These are phyloP conservation scores for Abrus precatorius DNA, from an alignment of 306 rosid species.

Conservation along the genomic window DNA sequence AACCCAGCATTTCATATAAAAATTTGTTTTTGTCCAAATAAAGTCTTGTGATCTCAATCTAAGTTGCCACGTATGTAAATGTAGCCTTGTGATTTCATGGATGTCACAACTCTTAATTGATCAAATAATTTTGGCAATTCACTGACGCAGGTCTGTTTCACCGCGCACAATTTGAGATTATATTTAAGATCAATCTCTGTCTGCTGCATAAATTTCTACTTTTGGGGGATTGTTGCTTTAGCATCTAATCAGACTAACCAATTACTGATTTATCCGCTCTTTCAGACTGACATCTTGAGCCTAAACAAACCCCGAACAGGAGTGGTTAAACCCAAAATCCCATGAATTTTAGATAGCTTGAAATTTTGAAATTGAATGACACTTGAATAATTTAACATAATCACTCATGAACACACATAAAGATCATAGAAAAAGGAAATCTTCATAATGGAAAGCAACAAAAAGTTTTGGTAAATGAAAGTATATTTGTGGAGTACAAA, in stretches of 20 bases:
- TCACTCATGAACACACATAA: slow-evolving; percentile 7
- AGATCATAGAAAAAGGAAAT: slow-evolving; percentile 25
- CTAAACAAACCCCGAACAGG: neutral
- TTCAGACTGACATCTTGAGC: neutral
- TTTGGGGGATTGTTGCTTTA: neutral
- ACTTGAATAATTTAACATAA: slow-evolving; percentile 9
- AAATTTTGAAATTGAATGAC: neutral
- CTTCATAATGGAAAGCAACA: slow-evolving; percentile 2
- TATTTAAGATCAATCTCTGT: neutral
- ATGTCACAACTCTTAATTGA: neutral
- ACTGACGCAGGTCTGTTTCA: neutral
- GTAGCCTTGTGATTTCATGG: slow-evolving; percentile 3
- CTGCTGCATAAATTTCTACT: neutral
- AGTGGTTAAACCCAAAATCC: neutral
- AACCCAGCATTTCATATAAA: neutral
- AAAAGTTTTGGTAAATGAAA: neutral
- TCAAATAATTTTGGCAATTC: neutral
- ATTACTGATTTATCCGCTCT: neutral
- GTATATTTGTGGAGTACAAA: slow-evolving; percentile 18
- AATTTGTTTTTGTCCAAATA: neutral
- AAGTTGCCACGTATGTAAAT: neutral
- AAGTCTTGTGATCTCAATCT: neutral
- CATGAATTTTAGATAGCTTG: neutral
- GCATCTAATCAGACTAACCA: neutral
- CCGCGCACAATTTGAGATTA: neutral